Base-by-base conservation (phyloP, 176 grass and related monocot species). In the Oryza australiensis region DNA sequence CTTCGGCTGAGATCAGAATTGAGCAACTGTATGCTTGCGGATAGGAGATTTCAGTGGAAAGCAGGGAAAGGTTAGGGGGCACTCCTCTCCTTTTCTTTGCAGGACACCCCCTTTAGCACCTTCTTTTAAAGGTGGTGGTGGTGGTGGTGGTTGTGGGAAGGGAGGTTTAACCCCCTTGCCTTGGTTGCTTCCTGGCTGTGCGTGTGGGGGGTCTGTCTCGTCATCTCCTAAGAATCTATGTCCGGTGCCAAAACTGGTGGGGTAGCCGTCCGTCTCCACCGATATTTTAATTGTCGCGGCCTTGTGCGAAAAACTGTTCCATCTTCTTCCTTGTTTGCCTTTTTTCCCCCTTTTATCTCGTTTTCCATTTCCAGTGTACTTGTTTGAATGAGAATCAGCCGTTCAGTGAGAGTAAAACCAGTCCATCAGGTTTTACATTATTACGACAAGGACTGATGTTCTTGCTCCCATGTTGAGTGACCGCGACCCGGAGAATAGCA, bases 201-300 rank as follows among this genome's bases (percentile, higher is more conserved):
- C 49, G 62, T 79, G 88, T 40, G 45, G 48, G 15, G 87, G 7
- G 78, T 89, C 37, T 67, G 79, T 86, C 78, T 78, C 73, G 27
- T 86, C 88, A 28, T 78, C 84, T 86, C 84, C 88, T 86, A 90
- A 90, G 88, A 90, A 90, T 90, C 88, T 90, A 83, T 83, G 84
- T 90, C 88, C 63, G 88, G 84, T 86, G 79, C 79, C 68, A 83
- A 86, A 90, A 86, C 80, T 7, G 62, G 84, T 90, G 88, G 88
- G 88, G 88, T 68, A 48, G 66, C 72, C 78, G 51, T 73, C 88
- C 78, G 51, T 73, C 88, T 86, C 78, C 83, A 86, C 83, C 83
- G 83, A 89, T 89, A 82, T 89, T 86, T 89, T 73, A 78, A 78
- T 78, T 89, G 78, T 89, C 83, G n/a, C 0, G 46, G 80, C 73